phyloP scores from a whole-genome alignment of 495 filamentous ascomycete species.

The Penicillium fimorum region DNA sequence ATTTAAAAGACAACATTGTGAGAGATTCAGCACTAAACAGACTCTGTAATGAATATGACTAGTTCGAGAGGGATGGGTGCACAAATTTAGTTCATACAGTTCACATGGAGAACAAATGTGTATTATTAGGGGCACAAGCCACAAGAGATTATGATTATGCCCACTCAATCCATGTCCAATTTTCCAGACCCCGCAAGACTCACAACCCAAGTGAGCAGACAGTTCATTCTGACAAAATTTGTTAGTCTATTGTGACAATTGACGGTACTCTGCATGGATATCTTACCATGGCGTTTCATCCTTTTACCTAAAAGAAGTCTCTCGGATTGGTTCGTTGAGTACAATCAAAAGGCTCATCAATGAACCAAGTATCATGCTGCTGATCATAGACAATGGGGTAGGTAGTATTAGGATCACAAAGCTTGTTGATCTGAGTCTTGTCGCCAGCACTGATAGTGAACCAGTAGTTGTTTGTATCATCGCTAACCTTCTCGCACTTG shows the following conservation, averaged over 20 bases:
- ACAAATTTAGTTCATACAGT: neutral
- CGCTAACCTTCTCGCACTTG: constrained; percentile 27
- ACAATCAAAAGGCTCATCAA: constrained; percentile 32
- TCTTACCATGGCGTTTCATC: neutral
- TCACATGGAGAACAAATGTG: neutral
- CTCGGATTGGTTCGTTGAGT: constrained; percentile 23
- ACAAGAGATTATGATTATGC: neutral
- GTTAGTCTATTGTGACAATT: neutral
- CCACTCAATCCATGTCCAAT: neutral
- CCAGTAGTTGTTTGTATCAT: constrained; percentile 30
- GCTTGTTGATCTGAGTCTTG: constrained; percentile 21
- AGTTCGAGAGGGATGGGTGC: neutral
- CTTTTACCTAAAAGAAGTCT: neutral
- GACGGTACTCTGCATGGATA: neutral
- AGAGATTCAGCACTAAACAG: neutral
- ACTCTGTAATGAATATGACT: no score
- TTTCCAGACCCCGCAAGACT: neutral
- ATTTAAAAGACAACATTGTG: neutral
- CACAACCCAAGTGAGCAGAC: neutral
- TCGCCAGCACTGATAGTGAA: constrained; percentile 28
- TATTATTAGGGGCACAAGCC: neutral
- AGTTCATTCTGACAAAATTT: neutral
- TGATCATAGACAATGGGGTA: constrained; percentile 27
- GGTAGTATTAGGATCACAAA: constrained; percentile 21
- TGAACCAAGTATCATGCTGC: constrained; percentile 29